These are phyloP conservation scores for Solanum hybrid DNA, from an alignment of 305 asterid species.

Conservation along the genomic window DNA sequence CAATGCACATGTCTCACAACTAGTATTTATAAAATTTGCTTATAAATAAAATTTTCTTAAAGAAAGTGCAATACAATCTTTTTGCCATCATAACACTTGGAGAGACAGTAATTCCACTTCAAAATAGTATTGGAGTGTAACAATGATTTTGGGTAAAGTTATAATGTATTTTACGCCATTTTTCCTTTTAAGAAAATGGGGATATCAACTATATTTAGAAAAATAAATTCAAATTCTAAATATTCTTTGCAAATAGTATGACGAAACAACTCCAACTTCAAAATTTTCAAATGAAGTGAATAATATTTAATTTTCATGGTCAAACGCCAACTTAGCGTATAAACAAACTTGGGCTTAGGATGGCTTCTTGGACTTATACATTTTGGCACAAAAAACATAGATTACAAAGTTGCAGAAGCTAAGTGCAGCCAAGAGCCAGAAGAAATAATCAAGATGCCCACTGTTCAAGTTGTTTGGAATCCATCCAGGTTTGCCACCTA, in stretches of 20 bases:
- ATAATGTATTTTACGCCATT: not conserved
- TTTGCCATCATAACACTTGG: not conserved
- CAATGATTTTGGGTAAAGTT: not conserved
- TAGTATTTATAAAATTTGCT: not conserved
- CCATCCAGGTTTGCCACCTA: no score
- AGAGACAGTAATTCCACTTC: not conserved
- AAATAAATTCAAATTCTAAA: not conserved
- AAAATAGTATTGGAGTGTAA: not conserved
- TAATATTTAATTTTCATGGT: not conserved
- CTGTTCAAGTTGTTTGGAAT: no score
- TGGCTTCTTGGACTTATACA: constrained; percentile 59
- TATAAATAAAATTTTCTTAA: not conserved
- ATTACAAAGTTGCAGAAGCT: constrained; percentile 13
- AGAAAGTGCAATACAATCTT: not conserved
- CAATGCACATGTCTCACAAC: not conserved
- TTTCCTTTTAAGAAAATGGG: not conserved
- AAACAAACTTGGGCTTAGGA: constrained; percentile 18
- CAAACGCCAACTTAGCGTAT: not conserved
- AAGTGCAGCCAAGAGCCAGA: no score
- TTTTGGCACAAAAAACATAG: constrained; percentile 61
- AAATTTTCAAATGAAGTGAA: not conserved
- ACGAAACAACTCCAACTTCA: not conserved
- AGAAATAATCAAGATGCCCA: no score
- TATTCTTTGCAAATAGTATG: not conserved
- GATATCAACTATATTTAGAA: not conserved